These are phyloP conservation scores for Dactylellina cionopaga DNA, from an alignment of 2,329 filamentous ascomycete species.

Conservation along the genomic window DNA sequence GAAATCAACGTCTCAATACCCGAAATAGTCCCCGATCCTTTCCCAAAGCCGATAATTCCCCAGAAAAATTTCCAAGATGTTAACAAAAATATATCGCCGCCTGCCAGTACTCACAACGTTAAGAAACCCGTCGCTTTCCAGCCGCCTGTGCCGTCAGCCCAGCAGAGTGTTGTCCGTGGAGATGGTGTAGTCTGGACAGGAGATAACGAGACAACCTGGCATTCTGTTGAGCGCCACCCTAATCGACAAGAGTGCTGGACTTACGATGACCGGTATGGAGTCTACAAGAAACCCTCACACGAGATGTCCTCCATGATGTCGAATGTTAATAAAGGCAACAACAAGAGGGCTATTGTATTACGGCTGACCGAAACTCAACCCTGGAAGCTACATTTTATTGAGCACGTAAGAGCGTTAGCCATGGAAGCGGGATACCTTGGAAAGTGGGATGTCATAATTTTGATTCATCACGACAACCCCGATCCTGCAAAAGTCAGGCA, in stretches of 20 bases:
- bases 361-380: constrained; percentile 4
- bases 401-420: constrained; percentile 21
- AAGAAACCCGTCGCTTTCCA: not conserved
- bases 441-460: constrained; percentile 23
- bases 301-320: constrained; percentile 4
- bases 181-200: constrained; percentile 13
- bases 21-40: too few relatives aligned
- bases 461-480: constrained; percentile 18
- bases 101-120: not conserved
- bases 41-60: too few relatives aligned
- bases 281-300: constrained; percentile 15
- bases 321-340: constrained; percentile 15
- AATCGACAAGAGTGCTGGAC: constrained; percentile 32
- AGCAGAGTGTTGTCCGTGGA: constrained; percentile 14
- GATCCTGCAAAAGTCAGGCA: not conserved
- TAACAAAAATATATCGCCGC: too few relatives aligned
- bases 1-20: not conserved
- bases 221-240: constrained; percentile 31
- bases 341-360: constrained; percentile 21
- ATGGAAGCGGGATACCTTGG: constrained; percentile 41
- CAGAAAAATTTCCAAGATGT: too few relatives aligned
- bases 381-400: constrained; percentile 19
- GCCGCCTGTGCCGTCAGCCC: constrained; percentile 3
- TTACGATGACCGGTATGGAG: constrained; percentile 29
- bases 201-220: constrained; percentile 21